Evolutionary conservation across 495 filamentous ascomycete genomes (phyloP).

Genomic region (Aspergillus avenaceus): DNA sequence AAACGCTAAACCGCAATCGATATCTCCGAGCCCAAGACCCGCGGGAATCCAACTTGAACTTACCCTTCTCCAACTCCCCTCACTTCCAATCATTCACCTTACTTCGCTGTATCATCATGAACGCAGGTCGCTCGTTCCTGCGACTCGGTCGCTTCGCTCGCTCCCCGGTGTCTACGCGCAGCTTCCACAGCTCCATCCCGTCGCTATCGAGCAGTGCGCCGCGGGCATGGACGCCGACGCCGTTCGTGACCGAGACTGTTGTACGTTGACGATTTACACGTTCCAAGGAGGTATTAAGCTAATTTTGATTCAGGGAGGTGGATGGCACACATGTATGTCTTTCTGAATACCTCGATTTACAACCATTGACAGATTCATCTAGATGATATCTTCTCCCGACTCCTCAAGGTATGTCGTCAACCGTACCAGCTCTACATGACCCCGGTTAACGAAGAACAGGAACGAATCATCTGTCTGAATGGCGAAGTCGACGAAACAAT

Average conservation of each 20-base stretch:
- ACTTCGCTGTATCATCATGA: slow-evolving; percentile 9
- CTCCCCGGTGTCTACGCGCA: slow-evolving; percentile 15
- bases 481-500: slow-evolving; percentile 84
- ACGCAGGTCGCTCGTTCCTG: slow-evolving; percentile 17
- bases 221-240: slow-evolving; percentile 59
- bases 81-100: neutral
- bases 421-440: too few relatives aligned
- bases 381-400: slow-evolving; percentile 83
- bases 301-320: slow-evolving; percentile 65
- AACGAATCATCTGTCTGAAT: slow-evolving; percentile 94
- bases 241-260: slow-evolving; percentile 74
- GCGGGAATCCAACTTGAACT: too few relatives aligned
- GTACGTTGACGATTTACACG: slow-evolving; percentile 47
- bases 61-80: slow-evolving; percentile 1
- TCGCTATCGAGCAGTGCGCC: slow-evolving; percentile 39
- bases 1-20: too few relatives aligned
- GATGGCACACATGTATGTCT: slow-evolving; percentile 81
- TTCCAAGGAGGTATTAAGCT: neutral
- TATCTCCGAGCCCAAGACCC: too few relatives aligned
- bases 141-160: slow-evolving; percentile 21
- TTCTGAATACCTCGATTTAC: slow-evolving; percentile 4
- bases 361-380: slow-evolving; percentile 17
- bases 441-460: too few relatives aligned
- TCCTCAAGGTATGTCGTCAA: slow-evolving; percentile 76
- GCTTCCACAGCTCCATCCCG: slow-evolving; percentile 30